Conservation (phyloP, 352 stramenopile genomes). For the Phytopythium cucurbitacearum region DNA sequence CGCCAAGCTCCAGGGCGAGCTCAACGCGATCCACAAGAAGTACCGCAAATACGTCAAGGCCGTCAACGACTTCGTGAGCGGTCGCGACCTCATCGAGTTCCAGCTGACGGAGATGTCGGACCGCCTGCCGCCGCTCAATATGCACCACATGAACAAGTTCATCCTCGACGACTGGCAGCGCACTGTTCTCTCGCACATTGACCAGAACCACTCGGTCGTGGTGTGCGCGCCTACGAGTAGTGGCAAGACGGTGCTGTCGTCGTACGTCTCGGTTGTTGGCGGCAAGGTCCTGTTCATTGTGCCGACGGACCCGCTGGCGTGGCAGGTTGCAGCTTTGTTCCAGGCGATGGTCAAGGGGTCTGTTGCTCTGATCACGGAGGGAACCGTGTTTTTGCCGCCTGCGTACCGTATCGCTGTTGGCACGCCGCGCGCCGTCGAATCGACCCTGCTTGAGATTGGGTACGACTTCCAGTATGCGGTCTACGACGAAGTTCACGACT, state of each 20-base stretch:
- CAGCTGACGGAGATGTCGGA: constrained; percentile 87
- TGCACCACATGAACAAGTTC: constrained; percentile 91
- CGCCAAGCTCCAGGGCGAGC: constrained; percentile 50
- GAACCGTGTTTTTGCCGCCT: constrained; percentile 74
- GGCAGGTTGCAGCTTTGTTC: constrained; percentile 98
- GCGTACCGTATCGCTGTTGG: constrained; percentile 93
- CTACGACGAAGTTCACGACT: constrained; percentile 98
- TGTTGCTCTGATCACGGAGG: constrained; percentile 94
- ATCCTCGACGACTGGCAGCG: constrained; percentile 98
- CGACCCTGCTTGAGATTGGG: constrained; percentile 84
- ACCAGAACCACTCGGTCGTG: constrained; percentile 94
- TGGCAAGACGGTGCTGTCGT: constrained; percentile 94
- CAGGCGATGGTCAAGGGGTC: constrained; percentile 96
- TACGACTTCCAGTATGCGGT: constrained; percentile 98
- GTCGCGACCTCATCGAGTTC: constrained; percentile 80
- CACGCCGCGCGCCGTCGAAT: constrained; percentile 94
- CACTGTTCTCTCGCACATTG: constrained; percentile 93
- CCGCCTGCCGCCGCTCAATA: constrained; percentile 79
- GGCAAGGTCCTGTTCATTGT: constrained; percentile 88
- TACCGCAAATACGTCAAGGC: constrained; percentile 86
- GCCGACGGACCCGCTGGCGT: constrained; percentile 97
- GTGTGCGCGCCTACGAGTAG: constrained; percentile 97
- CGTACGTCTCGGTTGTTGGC: constrained; percentile 77
- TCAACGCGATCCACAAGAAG: constrained; percentile 81
- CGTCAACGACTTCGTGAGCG: constrained; percentile 62